Conservation (phyloP, 2,329 filamentous ascomycete genomes). For the Aspergillus udagawae region DNA sequence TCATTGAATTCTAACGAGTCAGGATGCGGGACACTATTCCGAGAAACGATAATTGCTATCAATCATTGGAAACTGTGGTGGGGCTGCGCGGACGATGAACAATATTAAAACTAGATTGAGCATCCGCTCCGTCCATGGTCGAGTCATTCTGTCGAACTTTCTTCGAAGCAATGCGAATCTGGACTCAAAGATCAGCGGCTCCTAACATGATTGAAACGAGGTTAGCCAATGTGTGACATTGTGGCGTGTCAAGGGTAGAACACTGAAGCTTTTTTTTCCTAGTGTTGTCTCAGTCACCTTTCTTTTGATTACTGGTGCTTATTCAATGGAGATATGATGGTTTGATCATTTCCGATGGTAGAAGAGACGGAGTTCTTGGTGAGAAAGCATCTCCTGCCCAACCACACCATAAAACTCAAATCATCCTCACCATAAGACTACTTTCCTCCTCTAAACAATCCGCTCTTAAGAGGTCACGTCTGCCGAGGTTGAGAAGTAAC, state of each 20-base stretch:
- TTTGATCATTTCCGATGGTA: not conserved
- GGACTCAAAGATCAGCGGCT: too few relatives aligned
- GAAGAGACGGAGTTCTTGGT: not conserved
- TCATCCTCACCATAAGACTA: too few relatives aligned
- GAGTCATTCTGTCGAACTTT: not conserved
- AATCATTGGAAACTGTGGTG: not conserved
- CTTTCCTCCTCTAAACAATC: not conserved
- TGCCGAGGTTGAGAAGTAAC: too few relatives aligned
- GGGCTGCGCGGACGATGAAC: not conserved
- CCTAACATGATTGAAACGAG: not conserved
- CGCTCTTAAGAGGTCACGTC: not conserved
- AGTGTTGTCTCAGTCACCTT: not conserved
- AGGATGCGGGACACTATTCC: not conserved
- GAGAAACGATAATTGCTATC: not conserved
- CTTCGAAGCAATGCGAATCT: not conserved
- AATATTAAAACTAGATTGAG: not conserved
- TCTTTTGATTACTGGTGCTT: not conserved
- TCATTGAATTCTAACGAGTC: not conserved
- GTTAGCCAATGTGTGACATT: not conserved
- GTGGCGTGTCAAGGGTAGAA: not conserved
- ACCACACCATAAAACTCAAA: too few relatives aligned
- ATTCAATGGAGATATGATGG: not conserved
- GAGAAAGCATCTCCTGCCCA: not conserved
- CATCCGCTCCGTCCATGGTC: not conserved
- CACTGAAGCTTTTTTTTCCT: too few relatives aligned